phyloP scores from a whole-genome alignment of 2,329 filamentous ascomycete genomes.

The Trichoderma sp. region DNA sequence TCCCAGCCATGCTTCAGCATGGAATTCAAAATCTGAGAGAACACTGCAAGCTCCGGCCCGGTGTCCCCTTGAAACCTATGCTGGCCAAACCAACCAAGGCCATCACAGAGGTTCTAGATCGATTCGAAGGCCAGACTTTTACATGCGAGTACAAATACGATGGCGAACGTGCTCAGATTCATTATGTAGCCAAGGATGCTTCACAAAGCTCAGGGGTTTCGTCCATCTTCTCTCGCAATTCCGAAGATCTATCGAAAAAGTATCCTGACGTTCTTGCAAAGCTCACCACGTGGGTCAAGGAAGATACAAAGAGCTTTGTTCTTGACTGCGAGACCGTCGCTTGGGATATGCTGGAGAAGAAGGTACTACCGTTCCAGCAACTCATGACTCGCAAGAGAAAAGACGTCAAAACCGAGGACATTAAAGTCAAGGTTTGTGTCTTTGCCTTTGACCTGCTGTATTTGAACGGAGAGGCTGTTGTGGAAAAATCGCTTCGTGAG shows the following conservation, averaged over 20 bases:
- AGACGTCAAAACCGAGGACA: slow-evolving; percentile 91
- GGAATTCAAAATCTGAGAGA: slow-evolving; percentile 81
- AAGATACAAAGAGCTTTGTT: slow-evolving; percentile 89
- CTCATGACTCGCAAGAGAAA: slow-evolving; percentile 98
- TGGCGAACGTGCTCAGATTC: slow-evolving; percentile 96
- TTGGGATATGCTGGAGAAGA: slow-evolving; percentile 94
- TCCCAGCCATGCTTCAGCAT: slow-evolving; percentile 82
- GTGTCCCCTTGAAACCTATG: slow-evolving; percentile 96
- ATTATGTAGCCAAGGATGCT: slow-evolving; percentile 85
- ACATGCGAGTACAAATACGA: slow-evolving; percentile 99
- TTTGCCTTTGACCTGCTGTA: slow-evolving; percentile 96
- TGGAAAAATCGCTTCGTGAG: slow-evolving; percentile 82
- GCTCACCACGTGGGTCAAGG: slow-evolving; percentile 83
- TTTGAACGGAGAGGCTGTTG: slow-evolving; percentile 84
- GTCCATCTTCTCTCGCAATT: slow-evolving; percentile 96
- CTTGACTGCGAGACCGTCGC: slow-evolving; percentile 98
- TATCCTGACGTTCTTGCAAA: slow-evolving; percentile 94
- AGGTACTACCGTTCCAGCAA: slow-evolving; percentile 94
- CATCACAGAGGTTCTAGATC: slow-evolving; percentile 94
- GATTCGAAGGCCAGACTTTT: slow-evolving; percentile 92
- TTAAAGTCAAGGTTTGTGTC: slow-evolving; percentile 95
- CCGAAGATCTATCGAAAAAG: slow-evolving; percentile 94
- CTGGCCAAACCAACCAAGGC: slow-evolving; percentile 97
- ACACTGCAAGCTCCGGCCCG: slow-evolving; percentile 86
- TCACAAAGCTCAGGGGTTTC: slow-evolving; percentile 74